These are phyloP conservation scores for Colletotrichum nymphaeae DNA, from an alignment of 2,329 filamentous ascomycete genomes.

Conservation along the genomic window DNA sequence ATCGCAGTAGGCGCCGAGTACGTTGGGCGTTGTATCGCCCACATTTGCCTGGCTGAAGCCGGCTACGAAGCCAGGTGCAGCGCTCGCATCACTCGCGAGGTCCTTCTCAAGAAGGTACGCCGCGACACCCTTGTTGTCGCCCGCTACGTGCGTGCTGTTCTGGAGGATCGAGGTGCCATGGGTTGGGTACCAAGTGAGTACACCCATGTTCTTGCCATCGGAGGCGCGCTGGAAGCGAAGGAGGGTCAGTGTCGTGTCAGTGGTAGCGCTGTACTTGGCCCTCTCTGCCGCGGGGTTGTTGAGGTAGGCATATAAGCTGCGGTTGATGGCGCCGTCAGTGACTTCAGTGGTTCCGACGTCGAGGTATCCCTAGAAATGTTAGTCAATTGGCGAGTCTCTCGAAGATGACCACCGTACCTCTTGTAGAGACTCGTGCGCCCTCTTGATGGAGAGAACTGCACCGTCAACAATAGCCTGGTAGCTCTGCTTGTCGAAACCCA, in stretches of 20 bases:
- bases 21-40: slow-evolving; percentile 90
- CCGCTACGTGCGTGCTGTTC: slow-evolving; percentile 91
- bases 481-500: slow-evolving; percentile 87
- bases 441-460: slow-evolving; percentile 81
- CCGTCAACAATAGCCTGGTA: slow-evolving; percentile 92
- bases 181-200: slow-evolving; percentile 91
- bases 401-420: slow-evolving; percentile 47
- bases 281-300: slow-evolving; percentile 85
- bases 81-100: slow-evolving; percentile 63
- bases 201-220: slow-evolving; percentile 81
- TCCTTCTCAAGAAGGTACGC: slow-evolving; percentile 85
- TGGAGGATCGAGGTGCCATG: slow-evolving; percentile 92
- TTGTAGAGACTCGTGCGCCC: slow-evolving; percentile 79
- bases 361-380: slow-evolving; percentile 68
- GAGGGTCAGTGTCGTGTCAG: slow-evolving; percentile 75
- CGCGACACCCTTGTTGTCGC: slow-evolving; percentile 97
- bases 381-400: not conserved
- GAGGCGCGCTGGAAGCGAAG: slow-evolving; percentile 80
- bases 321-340: slow-evolving; percentile 84
- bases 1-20: slow-evolving; percentile 89
- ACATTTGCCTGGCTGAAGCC: slow-evolving; percentile 94
- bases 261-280: slow-evolving; percentile 68
- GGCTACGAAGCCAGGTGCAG: slow-evolving; percentile 80
- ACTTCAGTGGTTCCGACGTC: slow-evolving; percentile 78
- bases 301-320: slow-evolving; percentile 88